phyloP scores from a whole-genome alignment of 345 rosid species.

The Brassica incana region DNA sequence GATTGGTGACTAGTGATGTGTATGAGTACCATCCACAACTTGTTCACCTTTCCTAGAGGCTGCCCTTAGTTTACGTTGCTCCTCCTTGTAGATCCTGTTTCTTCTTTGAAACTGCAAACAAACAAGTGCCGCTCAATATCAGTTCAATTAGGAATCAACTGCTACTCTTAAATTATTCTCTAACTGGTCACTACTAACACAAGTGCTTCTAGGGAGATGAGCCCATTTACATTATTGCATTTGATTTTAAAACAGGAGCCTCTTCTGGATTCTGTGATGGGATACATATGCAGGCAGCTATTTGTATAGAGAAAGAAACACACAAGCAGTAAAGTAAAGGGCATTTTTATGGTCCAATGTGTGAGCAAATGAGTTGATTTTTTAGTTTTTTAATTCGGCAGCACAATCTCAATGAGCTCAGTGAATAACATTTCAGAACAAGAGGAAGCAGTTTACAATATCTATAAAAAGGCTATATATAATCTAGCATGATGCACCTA shows the following conservation, averaged over 20 bases:
- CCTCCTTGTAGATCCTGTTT: slow-evolving; percentile 95
- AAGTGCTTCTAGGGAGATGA: too few relatives aligned
- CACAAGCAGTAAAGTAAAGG: background rate
- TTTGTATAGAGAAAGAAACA: background rate
- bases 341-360: background rate
- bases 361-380: too few relatives aligned
- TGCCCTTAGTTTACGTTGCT: slow-evolving; percentile 91
- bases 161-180: background rate
- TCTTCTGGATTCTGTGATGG: too few relatives aligned
- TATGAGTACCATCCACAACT: slow-evolving; percentile 46
- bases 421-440: background rate
- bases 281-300: background rate
- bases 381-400: background rate
- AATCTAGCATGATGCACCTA: background rate
- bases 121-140: background rate
- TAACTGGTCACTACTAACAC: too few relatives aligned
- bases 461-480: too few relatives aligned
- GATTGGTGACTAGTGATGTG: slow-evolving; percentile 42
- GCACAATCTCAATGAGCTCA: background rate
- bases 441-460: background rate
- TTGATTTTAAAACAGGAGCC: background rate
- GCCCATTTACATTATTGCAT: background rate
- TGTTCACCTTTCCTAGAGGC: slow-evolving; percentile 61
- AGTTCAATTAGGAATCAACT: background rate
- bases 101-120: slow-evolving; percentile 81